Evolutionary conservation across 2,329 filamentous ascomycete genomes (phyloP), one percentile per base, ranked within the genome.

Genomic region (Coniochaeta sp.): DNA sequence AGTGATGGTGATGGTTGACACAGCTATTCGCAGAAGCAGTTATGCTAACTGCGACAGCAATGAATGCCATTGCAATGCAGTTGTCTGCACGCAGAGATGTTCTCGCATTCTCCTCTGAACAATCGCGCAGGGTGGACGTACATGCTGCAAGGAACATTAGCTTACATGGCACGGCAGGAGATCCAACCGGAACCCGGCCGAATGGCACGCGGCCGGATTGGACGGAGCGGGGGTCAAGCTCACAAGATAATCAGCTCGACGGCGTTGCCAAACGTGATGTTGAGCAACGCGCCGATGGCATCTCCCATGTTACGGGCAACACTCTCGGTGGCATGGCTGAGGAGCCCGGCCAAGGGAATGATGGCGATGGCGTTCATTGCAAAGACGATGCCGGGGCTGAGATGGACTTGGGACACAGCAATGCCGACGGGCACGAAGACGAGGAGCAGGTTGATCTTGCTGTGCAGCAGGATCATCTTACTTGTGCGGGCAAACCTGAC

Each of bases 401-500:
- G 57, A 14, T 34, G 17, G 8, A 69, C 60, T 16, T 74, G 63
- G 62, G 88, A 78, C 40, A 81, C 76, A 17, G 78, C 81, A 52
- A 90, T 84, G 62, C 87, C 88, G 55, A 88, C 75, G 1, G 88
- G 88, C n/a, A 90, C 86, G 66, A 90, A 90, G 40, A 90, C 71
- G 57, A 90, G 77, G 55, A 90, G 74, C 55, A 86, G 65, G 65
- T 90, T 90, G 72, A 90, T 72, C 76, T 81, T 86, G 66, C 82
- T 86, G 63, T 84, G 81, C 55, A 81, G 76, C 59, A 89, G 66
- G 65, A 83, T 87, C 69, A 74, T 79, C 79, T 76, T 77, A 62
- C 74, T 70, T 22, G 74, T 73, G 60, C 75, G 72, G 64, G 78
- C 77, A 69, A 84, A 79, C 62, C 68, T 65, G 4, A 36, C 57